Base-by-base conservation (phyloP, 1,139 yeast genomes). In the Taiozyma onychis region DNA sequence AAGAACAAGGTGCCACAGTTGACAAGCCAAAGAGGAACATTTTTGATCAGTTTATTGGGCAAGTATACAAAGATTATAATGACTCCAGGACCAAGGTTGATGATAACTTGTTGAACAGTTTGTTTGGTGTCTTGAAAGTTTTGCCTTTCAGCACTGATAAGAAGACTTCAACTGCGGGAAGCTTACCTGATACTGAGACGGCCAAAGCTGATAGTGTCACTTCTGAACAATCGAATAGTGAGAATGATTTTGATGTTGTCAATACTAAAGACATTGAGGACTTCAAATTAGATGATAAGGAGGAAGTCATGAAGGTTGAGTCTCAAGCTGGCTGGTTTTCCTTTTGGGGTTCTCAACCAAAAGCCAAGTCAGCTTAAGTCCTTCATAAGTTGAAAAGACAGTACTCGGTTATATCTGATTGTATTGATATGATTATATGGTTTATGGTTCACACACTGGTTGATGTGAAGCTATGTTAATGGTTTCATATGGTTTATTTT, bases 231-330 rank as follows among this genome's bases (percentile, higher is more conserved):
- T 26, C 49, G 21, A 44, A 41, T 6, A 47, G 44, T 22, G 66
- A 57, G 21, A 65, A 71, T 30, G 58, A 53, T 43, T 76, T 68
- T 60, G 82, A 76, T 57, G 61, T 76, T 43, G 74, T 77, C 47
- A 77, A 74, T 47, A 66, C 63, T 48, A 74, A 74, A 26, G 72
- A 67, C 28, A 45, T 59, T 44, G 61, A 51, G 32, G 60, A 57
- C 48, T 48, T 51, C 39, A 41, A 41, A 24, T 7, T 34, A 14
- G 34, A 67, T 72, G 72, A 67, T 6, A 26, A 16, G 16, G 54
- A 41, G 6, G 54, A 49, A 4, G 41, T 18, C 26, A 11, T 18
- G 21, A 11, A 26, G 11, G 30, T 39, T 21, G 37, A 43, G 16
- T 34, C 24, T 2, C 44, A 30, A n/a, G 56, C 11, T 53, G 61